These are phyloP conservation scores for Luvunga scandens DNA, from an alignment of 345 rosid species.

Conservation along the genomic window DNA sequence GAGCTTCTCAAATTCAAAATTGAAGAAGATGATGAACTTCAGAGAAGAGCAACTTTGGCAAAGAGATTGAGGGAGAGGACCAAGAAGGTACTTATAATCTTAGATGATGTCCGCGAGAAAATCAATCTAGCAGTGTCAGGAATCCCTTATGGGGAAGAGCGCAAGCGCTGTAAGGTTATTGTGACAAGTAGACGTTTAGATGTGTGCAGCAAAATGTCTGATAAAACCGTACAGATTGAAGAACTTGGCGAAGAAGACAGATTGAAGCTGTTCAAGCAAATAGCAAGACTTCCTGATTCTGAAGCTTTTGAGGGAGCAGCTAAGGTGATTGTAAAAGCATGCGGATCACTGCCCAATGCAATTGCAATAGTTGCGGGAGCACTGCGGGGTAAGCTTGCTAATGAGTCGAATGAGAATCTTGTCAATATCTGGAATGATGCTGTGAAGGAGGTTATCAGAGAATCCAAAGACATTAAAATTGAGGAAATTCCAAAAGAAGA, in stretches of 20 bases:
- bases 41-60: slow-evolving; percentile 16
- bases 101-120: slow-evolving; percentile 29
- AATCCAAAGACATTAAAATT: background rate
- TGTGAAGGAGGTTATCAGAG: background rate
- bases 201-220: slow-evolving; percentile 15
- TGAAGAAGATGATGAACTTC: slow-evolving; percentile 4
- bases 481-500: slow-evolving; percentile 12
- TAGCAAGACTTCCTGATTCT: background rate
- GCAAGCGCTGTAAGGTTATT: slow-evolving; percentile 26
- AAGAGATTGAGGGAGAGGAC: slow-evolving; percentile 1
- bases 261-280: slow-evolving; percentile 22
- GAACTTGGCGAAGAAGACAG: slow-evolving; percentile 17
- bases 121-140: slow-evolving; percentile 22
- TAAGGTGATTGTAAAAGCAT: slow-evolving; percentile 1
- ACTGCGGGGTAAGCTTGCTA: background rate
- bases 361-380: slow-evolving; percentile 10
- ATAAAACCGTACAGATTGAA: background rate
- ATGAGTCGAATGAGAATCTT: background rate
- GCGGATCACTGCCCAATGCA: slow-evolving; percentile 21
- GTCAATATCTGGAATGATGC: slow-evolving; percentile 6
- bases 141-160: slow-evolving; percentile 9
- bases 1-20: slow-evolving; percentile 5
- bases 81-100: slow-evolving; percentile 26
- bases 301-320: background rate
- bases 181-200: slow-evolving; percentile 11